phyloP scores from a whole-genome alignment of 2,329 filamentous ascomycete genomes.

The Curvularia sp. region DNA sequence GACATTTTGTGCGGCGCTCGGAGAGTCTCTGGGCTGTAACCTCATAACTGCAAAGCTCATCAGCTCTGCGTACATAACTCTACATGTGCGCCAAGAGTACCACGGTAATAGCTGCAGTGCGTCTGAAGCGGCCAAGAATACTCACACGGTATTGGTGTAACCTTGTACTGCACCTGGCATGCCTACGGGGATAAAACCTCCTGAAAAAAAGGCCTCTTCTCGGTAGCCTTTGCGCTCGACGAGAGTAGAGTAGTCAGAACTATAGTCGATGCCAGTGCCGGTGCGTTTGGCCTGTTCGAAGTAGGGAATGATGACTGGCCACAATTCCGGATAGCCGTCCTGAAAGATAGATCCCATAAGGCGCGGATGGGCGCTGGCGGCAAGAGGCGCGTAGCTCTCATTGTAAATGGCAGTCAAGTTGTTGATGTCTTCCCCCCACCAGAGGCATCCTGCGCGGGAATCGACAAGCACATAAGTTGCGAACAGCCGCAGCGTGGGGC shows the following conservation, averaged over 20 bases:
- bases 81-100: background rate
- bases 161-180: slow-evolving; percentile 33
- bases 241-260: slow-evolving; percentile 29
- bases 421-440: slow-evolving; percentile 38
- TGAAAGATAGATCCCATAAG: slow-evolving; percentile 44
- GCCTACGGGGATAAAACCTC: slow-evolving; percentile 43
- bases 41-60: slow-evolving; percentile 32
- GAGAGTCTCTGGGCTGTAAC: slow-evolving; percentile 42
- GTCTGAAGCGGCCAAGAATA: background rate
- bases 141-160: slow-evolving; percentile 20
- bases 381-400: slow-evolving; percentile 38
- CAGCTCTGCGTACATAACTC: background rate
- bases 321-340: slow-evolving; percentile 41
- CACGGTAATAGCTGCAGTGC: background rate
- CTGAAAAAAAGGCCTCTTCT: slow-evolving; percentile 45
- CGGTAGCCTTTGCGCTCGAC: slow-evolving; percentile 40
- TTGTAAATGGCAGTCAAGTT: slow-evolving; percentile 46
- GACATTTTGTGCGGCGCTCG: slow-evolving; percentile 42
- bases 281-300: slow-evolving; percentile 36
- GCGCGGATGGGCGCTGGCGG: slow-evolving; percentile 35
- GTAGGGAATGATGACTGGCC: slow-evolving; percentile 28
- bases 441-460: slow-evolving; percentile 43
- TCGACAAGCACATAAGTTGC: slow-evolving; percentile 42
- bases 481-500: slow-evolving; percentile 39
- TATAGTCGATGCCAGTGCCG: slow-evolving; percentile 36